These are phyloP conservation scores for Fusarium transvaalense DNA, from an alignment of 2,329 filamentous ascomycete species.

Conservation along the genomic window DNA sequence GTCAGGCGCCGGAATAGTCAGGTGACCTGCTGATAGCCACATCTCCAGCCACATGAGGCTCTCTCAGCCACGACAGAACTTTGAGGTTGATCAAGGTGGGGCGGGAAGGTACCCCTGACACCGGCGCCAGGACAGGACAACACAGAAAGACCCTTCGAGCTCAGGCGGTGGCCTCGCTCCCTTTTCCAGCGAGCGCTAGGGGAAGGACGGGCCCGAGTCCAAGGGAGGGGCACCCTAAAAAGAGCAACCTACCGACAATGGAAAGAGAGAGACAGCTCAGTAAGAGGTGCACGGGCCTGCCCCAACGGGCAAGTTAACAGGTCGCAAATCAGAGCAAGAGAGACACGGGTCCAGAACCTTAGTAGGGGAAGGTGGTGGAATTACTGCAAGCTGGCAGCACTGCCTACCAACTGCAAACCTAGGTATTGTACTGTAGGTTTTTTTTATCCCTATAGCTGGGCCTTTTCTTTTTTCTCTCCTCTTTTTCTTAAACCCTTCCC, in stretches of 20 bases:
- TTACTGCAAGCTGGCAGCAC: conserved; percentile 33
- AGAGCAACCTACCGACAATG: conserved; percentile 20
- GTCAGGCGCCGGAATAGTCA: conserved; percentile 38
- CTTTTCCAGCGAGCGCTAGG: conserved; percentile 38
- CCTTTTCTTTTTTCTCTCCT: conserved; percentile 31
- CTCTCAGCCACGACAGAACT: conserved; percentile 10
- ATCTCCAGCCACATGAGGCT: neutral
- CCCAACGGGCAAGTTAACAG: conserved; percentile 41
- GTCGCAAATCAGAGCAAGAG: conserved; percentile 37
- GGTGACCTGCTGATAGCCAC: conserved; percentile 37
- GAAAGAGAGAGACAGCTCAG: conserved; percentile 30
- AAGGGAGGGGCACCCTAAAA: conserved; percentile 33
- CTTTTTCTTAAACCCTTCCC: conserved; percentile 27
- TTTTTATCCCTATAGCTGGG: conserved; percentile 21
- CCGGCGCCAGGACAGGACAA: conserved; percentile 10
- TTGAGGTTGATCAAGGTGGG: conserved; percentile 20
- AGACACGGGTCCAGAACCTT: conserved; percentile 47
- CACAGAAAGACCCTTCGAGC: conserved; percentile 4
- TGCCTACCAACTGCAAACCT: conserved; percentile 14
- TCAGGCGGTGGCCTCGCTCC: conserved; percentile 8
- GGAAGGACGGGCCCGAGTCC: conserved; percentile 39
- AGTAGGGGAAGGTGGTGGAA: conserved; percentile 47
- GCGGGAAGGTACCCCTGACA: conserved; percentile 28
- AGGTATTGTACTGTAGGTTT: conserved; percentile 16
- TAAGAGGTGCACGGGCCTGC: conserved; percentile 42